phyloP scores from a whole-genome alignment of 768 basidiomycete species.

The Phanerochaete sordida region DNA sequence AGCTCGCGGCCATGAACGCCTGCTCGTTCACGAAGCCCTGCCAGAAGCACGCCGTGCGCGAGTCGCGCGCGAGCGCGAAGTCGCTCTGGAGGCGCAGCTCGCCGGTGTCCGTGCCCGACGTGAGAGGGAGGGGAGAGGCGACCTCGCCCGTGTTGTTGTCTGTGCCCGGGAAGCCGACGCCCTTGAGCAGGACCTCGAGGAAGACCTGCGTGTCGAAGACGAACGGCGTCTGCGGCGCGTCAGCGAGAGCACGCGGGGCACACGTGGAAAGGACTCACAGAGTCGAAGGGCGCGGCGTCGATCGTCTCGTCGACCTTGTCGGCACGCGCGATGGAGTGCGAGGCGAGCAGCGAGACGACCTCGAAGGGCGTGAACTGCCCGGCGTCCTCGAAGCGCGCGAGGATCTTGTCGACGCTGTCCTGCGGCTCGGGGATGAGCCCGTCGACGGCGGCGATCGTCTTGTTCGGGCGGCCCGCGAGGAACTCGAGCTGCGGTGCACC shows the following conservation, averaged over 20 bases:
- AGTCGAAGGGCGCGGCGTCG: conserved; percentile 23
- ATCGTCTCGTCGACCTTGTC: conserved; percentile 21
- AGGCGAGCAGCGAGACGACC: conserved; percentile 21
- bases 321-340: conserved; percentile 9
- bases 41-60: conserved; percentile 32
- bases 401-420: conserved; percentile 20
- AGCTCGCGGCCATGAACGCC: conserved; percentile 19
- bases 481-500: conserved; percentile 23
- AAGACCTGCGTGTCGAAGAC: conserved; percentile 29
- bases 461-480: conserved; percentile 7
- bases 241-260: background rate
- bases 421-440: conserved; percentile 12
- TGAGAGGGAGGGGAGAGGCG: conserved; percentile 20
- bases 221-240: conserved; percentile 17
- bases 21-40: conserved; percentile 30
- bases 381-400: conserved; percentile 21
- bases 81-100: conserved; percentile 35
- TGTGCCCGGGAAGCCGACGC: conserved; percentile 24
- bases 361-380: conserved; percentile 22
- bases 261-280: background rate
- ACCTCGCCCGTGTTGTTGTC: conserved; percentile 16
- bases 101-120: conserved; percentile 13
- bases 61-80: conserved; percentile 28
- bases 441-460: background rate
- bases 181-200: conserved; percentile 37